phyloP scores from a whole-genome alignment of 768 basidiomycete genomes.

The Lactarius sanguifluus region DNA sequence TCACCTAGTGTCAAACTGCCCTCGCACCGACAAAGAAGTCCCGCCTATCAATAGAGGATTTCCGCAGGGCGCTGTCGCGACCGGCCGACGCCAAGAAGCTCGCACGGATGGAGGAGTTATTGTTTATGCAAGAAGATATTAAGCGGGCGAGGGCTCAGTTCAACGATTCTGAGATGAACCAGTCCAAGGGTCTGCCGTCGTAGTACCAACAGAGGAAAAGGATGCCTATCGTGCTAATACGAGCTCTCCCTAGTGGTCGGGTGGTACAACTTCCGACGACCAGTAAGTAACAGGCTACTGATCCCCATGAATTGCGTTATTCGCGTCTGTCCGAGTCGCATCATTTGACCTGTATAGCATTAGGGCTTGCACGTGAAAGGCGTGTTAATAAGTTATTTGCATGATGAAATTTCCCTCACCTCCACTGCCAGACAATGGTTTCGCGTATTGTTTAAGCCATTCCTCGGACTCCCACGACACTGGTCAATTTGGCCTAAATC shows the following conservation, averaged over 20 bases:
- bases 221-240: slow-evolving; percentile 8
- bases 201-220: slow-evolving; percentile 20
- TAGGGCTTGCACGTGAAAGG: slow-evolving; percentile 24
- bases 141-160: slow-evolving; percentile 84
- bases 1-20: slow-evolving; percentile 67
- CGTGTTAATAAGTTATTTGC: slow-evolving; percentile 5
- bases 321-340: slow-evolving; percentile 32
- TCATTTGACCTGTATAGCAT: slow-evolving; percentile 31
- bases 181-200: slow-evolving; percentile 48
- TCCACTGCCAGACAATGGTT: slow-evolving; percentile 73
- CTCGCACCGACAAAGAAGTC: slow-evolving; percentile 67
- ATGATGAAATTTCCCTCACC: slow-evolving; percentile 42
- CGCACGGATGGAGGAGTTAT: slow-evolving; percentile 85
- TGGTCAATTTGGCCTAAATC: too few species aligned
- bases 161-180: slow-evolving; percentile 51
- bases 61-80: slow-evolving; percentile 74
- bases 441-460: slow-evolving; percentile 81
- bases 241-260: slow-evolving; percentile 1
- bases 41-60: slow-evolving; percentile 82
- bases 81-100: slow-evolving; percentile 92
- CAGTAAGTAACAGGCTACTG: slow-evolving; percentile 51
- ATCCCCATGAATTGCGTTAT: slow-evolving; percentile 45
- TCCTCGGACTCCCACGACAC: slow-evolving; percentile 86
- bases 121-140: slow-evolving; percentile 94
- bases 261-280: slow-evolving; percentile 8